Percentiles rank a stretch among this genome's conserved stretches.
phyloP scores from a whole-genome alignment of 106 monocot genomes.

The Agapanthus africanus region DNA sequence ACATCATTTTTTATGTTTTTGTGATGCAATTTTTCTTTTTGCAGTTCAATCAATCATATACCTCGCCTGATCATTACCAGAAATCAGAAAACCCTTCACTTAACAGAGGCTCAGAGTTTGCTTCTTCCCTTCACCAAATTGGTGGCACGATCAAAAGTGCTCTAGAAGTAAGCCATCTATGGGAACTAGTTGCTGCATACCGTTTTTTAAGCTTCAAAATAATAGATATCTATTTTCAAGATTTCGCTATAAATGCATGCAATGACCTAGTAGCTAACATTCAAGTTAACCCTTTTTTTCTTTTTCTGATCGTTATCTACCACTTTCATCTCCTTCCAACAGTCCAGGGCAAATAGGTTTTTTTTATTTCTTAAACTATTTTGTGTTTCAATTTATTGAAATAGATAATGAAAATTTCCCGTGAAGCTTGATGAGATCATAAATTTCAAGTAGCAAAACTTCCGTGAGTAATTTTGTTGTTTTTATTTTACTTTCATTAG shows the following conservation, averaged over 20 bases:
- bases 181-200: not conserved
- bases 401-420: not conserved
- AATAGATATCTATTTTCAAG: not conserved
- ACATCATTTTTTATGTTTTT: too few species aligned
- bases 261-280: not conserved
- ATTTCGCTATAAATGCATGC: not conserved
- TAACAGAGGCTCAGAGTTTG: slow-evolving; percentile 62
- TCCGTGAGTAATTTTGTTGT: not conserved
- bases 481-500: slow-evolving; percentile 24
- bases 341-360: not conserved
- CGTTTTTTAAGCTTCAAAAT: not conserved
- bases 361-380: not conserved
- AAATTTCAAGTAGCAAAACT: not conserved
- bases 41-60: slow-evolving; percentile 32
- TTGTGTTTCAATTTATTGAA: not conserved
- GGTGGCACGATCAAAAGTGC: slow-evolving; percentile 77
- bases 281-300: not conserved
- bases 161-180: slow-evolving; percentile 51
- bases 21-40: too few species aligned
- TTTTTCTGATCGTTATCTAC: not conserved
- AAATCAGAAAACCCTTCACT: slow-evolving; percentile 38
- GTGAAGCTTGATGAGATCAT: slow-evolving; percentile 1
- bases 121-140: slow-evolving; percentile 69
- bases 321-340: not conserved
- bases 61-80: slow-evolving; percentile 15